Conservation (phyloP, 768 basidiomycete genomes). For the Russula griseocarnosa region DNA sequence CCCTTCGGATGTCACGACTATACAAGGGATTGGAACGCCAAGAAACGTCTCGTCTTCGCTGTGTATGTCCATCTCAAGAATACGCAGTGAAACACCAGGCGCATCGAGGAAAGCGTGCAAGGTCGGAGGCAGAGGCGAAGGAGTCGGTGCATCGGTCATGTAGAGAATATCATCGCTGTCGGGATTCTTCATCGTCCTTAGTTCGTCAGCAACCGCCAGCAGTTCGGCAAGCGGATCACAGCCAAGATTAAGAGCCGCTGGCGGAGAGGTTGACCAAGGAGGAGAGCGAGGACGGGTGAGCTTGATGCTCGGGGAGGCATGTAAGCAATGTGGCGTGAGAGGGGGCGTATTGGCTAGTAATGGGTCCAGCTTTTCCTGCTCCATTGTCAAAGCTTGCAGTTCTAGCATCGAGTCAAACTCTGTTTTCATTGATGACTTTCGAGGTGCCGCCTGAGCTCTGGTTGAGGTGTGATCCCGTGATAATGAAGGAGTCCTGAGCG, state of each 20-base stretch:
- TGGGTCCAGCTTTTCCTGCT: constrained; percentile 1
- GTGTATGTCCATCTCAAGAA: constrained; percentile 25
- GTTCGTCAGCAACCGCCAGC: constrained; percentile 23
- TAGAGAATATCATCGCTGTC: constrained; percentile 25
- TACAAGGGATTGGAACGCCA: constrained; percentile 22
- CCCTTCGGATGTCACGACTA: constrained; percentile 21
- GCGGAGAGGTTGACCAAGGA: neutral
- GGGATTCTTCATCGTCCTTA: constrained; percentile 21
- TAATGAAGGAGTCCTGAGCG: neutral
- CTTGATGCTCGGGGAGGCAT: constrained; percentile 24
- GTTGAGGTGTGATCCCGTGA: neutral
- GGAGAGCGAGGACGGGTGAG: neutral
- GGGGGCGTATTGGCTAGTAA: constrained; percentile 1
- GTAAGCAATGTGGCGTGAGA: neutral
- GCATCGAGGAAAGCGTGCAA: constrained; percentile 23
- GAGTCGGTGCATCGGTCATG: constrained; percentile 12
- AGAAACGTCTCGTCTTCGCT: constrained; percentile 19
- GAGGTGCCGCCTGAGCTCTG: neutral
- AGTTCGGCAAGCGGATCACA: constrained; percentile 20
- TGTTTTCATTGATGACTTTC: neutral
- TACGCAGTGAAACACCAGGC: constrained; percentile 3
- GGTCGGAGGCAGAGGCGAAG: constrained; percentile 12
- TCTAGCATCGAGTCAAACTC: constrained; percentile 11
- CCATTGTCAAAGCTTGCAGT: constrained; percentile 5
- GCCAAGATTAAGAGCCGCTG: neutral